Base-by-base conservation (phyloP, 2,329 filamentous ascomycete species). In the Talaromyces sp. region DNA sequence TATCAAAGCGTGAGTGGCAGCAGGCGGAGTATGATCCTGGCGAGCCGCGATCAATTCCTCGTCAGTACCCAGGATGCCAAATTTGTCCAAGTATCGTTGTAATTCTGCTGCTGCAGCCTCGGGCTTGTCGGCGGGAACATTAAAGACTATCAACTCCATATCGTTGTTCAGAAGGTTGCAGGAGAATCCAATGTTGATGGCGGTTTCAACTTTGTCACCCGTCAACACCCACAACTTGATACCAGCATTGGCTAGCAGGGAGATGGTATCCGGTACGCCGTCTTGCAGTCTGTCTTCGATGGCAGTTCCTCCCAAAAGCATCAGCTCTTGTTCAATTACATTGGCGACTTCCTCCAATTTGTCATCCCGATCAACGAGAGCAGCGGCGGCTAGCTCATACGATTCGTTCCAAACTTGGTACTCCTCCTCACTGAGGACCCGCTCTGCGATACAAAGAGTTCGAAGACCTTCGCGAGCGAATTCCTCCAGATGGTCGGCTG, bases 101-200 rank as follows among this genome's bases (percentile, higher is more conserved):
- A 99, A 83, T 70, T 93, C 85, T 63, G 85, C 83, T 69, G 90
- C 88, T 2, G 92, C 85, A 41, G 82, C 81, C 13, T 83, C 81
- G 10, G 90, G 70, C 66, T 89, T 85, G 63, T 93, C 89, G 68
- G 96, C 92, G 1, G 91, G 86, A 35, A 95, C 85, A 74, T 96
- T 96, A 71, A 99, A 84, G 58, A 96, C 87, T 68, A 99, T 91
- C 67, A 99, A 82, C 70, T 99, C 95, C 95, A 99, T 97, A 70
- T 97, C 92, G 77, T 97, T 99, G 79, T 94, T 93, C 63, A 99
- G 86, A 37, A 99, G 84, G 72, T 99, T 99, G 82, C 96, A 99
- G 11, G 96, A 99, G 79, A 98, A 99, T 2, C 95, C 95, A 74
- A 99, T 99, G 80, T 99, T 99, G 87, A 99, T 99, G 65, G 96